Percentiles rank a stretch among this genome's conserved stretches.
phyloP scores from a whole-genome alignment of 2,329 filamentous ascomycete genomes.

The Xylariaceae sp. region DNA sequence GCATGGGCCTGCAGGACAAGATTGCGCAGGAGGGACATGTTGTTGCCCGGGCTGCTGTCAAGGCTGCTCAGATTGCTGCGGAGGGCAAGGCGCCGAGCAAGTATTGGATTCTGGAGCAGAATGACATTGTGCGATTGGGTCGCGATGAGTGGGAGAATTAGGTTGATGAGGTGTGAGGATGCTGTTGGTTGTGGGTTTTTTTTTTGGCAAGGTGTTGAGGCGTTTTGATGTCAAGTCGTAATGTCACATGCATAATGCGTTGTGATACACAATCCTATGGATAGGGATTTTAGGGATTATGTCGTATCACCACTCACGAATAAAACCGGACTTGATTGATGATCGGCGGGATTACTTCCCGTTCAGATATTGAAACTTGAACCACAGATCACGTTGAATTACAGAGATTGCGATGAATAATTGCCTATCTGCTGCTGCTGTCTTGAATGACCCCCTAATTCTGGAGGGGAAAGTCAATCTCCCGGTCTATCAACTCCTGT shows the following conservation, averaged over 20 bases:
- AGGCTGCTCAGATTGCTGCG: constrained; percentile 52
- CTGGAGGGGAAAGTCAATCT: not conserved
- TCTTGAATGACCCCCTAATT: not conserved
- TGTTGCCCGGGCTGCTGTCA: constrained; percentile 63
- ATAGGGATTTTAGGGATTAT: no score
- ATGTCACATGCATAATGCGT: no score
- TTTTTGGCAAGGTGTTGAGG: constrained; percentile 7
- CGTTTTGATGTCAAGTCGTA: not conserved
- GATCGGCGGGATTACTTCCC: not conserved
- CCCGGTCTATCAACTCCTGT: constrained; percentile 5
- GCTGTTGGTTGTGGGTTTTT: not conserved
- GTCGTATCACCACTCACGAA: not conserved
- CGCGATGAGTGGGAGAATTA: constrained; percentile 48
- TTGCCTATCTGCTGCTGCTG: not conserved
- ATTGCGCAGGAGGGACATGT: constrained; percentile 70
- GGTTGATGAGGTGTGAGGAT: not conserved
- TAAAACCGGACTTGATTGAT: not conserved
- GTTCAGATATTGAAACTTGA: not conserved
- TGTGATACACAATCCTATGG: no score
- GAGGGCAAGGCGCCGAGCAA: constrained; percentile 55
- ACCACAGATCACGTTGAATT: no score
- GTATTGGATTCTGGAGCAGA: constrained; percentile 55
- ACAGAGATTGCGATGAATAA: no score
- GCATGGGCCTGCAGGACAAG: constrained; percentile 53
- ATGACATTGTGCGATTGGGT: constrained; percentile 64